These are phyloP conservation scores for Daldinia caldariorum DNA, from an alignment of 495 filamentous ascomycete genomes.

Conservation along the genomic window DNA sequence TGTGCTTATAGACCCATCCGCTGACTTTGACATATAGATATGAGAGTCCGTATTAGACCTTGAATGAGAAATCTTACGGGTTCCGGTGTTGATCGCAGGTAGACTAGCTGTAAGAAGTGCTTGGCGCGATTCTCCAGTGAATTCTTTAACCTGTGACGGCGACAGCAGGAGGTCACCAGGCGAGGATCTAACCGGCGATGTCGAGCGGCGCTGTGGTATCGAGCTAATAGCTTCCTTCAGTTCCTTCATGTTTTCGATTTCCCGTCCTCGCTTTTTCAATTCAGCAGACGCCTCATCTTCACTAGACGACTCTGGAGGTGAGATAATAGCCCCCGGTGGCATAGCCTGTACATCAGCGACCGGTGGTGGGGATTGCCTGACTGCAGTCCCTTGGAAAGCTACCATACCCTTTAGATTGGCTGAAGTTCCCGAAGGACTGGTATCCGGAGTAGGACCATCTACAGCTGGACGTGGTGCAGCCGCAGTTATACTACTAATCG, in stretches of 20 bases:
- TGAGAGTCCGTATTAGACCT: conserved; percentile 84
- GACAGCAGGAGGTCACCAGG: conserved; percentile 50
- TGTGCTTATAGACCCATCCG: conserved; percentile 63
- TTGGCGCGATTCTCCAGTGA: conserved; percentile 48
- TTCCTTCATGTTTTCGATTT: conserved; percentile 74
- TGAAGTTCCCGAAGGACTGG: conserved; percentile 54
- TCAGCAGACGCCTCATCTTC: conserved; percentile 78
- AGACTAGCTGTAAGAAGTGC: conserved; percentile 42
- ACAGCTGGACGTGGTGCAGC: conserved; percentile 44
- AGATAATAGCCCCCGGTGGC: conserved; percentile 82
- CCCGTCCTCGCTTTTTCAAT: conserved; percentile 56
- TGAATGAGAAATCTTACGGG: conserved; percentile 71
- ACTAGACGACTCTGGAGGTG: conserved; percentile 86
- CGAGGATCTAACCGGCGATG: conserved; percentile 64
- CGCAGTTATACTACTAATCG: conserved; percentile 43
- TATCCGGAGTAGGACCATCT: conserved; percentile 55
- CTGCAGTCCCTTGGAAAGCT: conserved; percentile 52
- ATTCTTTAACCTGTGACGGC: conserved; percentile 48
- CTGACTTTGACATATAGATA: conserved; percentile 61
- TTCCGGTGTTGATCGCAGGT: conserved; percentile 37
- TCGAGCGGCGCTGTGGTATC: conserved; percentile 73
- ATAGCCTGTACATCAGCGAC: conserved; percentile 72
- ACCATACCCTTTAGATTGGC: conserved; percentile 61
- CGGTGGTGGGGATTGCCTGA: conserved; percentile 83
- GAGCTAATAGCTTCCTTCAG: conserved; percentile 83